Conservation (phyloP, 345 rosid genomes). For the Cardamine occulta region DNA sequence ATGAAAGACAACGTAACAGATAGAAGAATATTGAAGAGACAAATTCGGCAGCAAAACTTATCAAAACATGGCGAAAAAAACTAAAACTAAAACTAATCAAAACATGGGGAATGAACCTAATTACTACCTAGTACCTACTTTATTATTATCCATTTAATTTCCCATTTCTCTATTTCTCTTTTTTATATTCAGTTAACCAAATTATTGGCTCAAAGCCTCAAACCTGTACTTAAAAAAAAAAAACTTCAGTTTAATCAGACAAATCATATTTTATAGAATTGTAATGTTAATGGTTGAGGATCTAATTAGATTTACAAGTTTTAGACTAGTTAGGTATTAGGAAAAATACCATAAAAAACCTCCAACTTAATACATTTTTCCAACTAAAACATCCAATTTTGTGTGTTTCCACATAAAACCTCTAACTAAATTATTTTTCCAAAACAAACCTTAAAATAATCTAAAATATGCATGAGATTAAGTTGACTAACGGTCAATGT, state of each 20-base stretch:
- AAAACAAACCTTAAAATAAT: too few species aligned
- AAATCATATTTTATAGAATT: background rate
- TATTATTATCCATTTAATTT: background rate
- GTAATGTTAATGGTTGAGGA: slow-evolving; percentile 6
- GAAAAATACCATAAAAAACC: too few species aligned
- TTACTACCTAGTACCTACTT: slow-evolving; percentile 13
- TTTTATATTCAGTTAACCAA: background rate
- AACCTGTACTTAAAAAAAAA: too few species aligned
- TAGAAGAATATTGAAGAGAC: background rate
- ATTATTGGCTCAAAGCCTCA: background rate
- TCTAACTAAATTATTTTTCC: too few species aligned
- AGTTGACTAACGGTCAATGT: too few species aligned
- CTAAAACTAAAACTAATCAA: background rate
- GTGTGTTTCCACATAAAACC: too few species aligned
- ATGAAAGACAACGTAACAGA: slow-evolving; percentile 32
- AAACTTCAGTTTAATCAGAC: too few species aligned
- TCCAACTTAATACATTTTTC: too few species aligned
- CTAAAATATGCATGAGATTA: too few species aligned
- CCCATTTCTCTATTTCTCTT: background rate
- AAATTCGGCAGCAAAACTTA: background rate
- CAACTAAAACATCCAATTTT: too few species aligned
- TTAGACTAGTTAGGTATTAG: background rate
- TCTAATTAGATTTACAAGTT: background rate
- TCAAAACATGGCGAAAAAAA: background rate
- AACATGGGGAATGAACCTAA: slow-evolving; percentile 14